phyloP scores from a whole-genome alignment of 2,329 filamentous ascomycete species.

The Penicillium expansum region DNA sequence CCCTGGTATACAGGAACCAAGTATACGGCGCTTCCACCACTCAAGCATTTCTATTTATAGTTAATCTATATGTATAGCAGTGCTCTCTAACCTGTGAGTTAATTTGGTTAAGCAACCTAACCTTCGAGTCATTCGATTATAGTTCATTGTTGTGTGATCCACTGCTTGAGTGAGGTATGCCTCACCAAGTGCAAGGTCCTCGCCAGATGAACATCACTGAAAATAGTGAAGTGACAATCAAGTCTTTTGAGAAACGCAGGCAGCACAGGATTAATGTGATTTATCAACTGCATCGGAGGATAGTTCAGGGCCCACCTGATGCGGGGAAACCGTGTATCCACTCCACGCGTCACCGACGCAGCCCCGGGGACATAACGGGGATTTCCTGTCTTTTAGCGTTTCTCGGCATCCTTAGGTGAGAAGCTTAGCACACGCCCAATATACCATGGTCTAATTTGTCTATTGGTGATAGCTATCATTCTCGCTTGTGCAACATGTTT shows the following conservation, averaged over 20 bases:
- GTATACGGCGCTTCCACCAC: not conserved
- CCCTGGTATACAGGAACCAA: not conserved
- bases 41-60: not conserved
- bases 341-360: not conserved
- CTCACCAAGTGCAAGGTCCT: not conserved
- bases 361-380: not conserved
- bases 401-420: not conserved
- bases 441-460: not conserved
- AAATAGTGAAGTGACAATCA: not conserved
- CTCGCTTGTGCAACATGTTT: not conserved
- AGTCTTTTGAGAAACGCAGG: not conserved
- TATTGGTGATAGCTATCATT: not conserved
- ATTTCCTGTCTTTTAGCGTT: not conserved
- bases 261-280: not conserved
- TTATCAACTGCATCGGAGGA: not conserved
- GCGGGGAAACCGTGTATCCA: not conserved
- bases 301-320: not conserved
- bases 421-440: not conserved
- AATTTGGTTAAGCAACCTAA: not conserved
- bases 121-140: not conserved
- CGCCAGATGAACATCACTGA: too few relatives aligned
- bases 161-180: not conserved
- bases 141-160: not conserved
- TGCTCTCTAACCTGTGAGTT: not conserved
- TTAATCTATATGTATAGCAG: not conserved